Evolutionary conservation across 2,329 filamentous ascomycete genomes (phyloP).

Genomic region (Neurospora sp.): DNA sequence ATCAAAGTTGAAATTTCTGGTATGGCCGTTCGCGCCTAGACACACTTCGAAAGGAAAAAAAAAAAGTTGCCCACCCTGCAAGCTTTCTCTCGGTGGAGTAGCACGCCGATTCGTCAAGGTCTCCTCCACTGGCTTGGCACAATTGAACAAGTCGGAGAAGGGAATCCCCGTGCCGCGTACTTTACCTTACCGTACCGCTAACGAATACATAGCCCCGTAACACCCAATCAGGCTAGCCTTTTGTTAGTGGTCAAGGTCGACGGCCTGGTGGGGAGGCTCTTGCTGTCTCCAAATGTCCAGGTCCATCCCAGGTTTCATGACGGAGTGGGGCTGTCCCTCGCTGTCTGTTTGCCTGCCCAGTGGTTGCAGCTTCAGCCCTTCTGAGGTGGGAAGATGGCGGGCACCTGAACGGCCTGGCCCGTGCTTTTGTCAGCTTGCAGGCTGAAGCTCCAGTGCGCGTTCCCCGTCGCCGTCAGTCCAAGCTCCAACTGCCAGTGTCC

Average conservation of each 20-base stretch:
- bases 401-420: background rate
- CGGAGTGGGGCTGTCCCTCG: background rate
- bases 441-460: constrained; percentile 18
- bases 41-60: constrained; percentile 9
- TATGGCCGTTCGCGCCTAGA: background rate
- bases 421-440: constrained; percentile 6
- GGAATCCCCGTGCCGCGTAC: constrained; percentile 9
- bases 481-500: constrained; percentile 7
- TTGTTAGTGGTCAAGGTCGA: background rate
- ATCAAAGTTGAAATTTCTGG: background rate
- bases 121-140: background rate
- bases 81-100: constrained; percentile 12
- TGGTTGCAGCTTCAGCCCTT: background rate
- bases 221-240: background rate
- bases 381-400: background rate
- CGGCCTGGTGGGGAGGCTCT: background rate
- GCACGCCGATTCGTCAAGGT: constrained; percentile 4
- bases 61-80: constrained; percentile 15
- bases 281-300: background rate
- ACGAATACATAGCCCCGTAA: constrained; percentile 6
- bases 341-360: constrained; percentile 2
- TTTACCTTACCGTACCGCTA: background rate
- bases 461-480: constrained; percentile 7
- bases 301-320: background rate
- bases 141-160: constrained; percentile 6